phyloP scores from a whole-genome alignment of 2,329 filamentous ascomycete genomes.

The Fusarium chlamydosporum region DNA sequence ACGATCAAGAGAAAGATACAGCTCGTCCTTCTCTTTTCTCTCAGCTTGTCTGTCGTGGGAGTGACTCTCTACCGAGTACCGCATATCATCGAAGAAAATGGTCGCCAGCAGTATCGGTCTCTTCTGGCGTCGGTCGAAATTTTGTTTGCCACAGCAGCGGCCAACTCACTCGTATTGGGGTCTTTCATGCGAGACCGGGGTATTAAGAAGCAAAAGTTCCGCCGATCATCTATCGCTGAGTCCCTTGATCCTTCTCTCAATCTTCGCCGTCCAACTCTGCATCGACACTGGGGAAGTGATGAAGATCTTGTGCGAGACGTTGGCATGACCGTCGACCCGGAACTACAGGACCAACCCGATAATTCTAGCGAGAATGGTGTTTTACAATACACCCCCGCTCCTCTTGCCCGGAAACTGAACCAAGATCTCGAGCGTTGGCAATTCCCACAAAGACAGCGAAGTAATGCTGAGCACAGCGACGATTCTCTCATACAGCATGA shows the following conservation, averaged over 20 bases:
- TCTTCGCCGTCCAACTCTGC: conserved; percentile 64
- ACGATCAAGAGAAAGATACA: conserved; percentile 81
- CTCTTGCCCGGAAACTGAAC: conserved; percentile 52
- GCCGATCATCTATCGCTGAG: conserved; percentile 72
- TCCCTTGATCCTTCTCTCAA: conserved; percentile 68
- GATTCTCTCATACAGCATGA: conserved; percentile 60
- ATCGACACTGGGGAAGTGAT: conserved; percentile 87
- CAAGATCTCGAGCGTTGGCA: conserved; percentile 64
- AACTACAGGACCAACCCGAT: conserved; percentile 60
- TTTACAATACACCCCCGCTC: conserved; percentile 56
- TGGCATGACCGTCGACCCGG: conserved; percentile 75
- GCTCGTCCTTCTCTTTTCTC: conserved; percentile 83
- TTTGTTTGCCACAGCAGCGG: conserved; percentile 86
- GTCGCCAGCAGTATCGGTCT: conserved; percentile 88
- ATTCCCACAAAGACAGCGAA: conserved; percentile 60
- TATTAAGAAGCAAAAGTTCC: conserved; percentile 89
- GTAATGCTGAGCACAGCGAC: conserved; percentile 60
- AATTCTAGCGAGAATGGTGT: conserved; percentile 49
- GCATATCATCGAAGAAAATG: conserved; percentile 77
- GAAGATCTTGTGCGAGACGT: conserved; percentile 88
- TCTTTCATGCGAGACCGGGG: conserved; percentile 94
- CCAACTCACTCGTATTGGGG: conserved; percentile 90
- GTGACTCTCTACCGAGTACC: conserved; percentile 88
- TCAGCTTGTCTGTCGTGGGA: conserved; percentile 83
- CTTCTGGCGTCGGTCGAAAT: conserved; percentile 92